Conservation (phyloP, 768 basidiomycete genomes). For the Hemileccinum rubropunctum region DNA sequence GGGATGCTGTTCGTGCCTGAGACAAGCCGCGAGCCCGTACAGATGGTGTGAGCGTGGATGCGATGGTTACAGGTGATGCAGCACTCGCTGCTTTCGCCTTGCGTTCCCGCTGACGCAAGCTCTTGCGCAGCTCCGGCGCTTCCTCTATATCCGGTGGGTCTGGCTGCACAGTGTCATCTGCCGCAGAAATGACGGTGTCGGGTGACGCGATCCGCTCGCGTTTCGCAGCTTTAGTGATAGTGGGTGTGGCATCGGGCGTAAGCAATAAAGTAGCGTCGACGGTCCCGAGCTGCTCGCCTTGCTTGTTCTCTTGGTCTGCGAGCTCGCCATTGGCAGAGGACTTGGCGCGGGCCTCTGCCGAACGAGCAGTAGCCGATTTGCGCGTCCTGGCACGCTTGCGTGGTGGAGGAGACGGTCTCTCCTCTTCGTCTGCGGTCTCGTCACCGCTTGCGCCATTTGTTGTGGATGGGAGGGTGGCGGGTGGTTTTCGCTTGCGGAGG, state of each 20-base stretch:
- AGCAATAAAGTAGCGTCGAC: slow-evolving; percentile 14
- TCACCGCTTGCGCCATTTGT: slow-evolving; percentile 36
- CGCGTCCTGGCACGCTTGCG: slow-evolving; percentile 32
- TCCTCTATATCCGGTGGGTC: slow-evolving; percentile 20
- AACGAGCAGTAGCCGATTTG: slow-evolving; percentile 15
- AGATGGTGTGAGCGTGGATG: slow-evolving; percentile 31
- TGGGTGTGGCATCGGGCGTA: slow-evolving; percentile 10
- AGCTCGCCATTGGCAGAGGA: slow-evolving; percentile 4
- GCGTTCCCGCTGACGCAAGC: slow-evolving; percentile 30
- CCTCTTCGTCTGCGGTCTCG: slow-evolving; percentile 31
- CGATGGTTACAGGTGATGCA: slow-evolving; percentile 26
- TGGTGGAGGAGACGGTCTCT: slow-evolving; percentile 26
- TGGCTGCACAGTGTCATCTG: slow-evolving; percentile 11
- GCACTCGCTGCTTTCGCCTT: slow-evolving; percentile 17
- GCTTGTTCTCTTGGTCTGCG: slow-evolving; percentile 4
- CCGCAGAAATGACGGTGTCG: slow-evolving; percentile 5
- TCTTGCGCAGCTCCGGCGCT: slow-evolving; percentile 25
- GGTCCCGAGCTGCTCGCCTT: not conserved
- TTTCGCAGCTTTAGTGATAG: slow-evolving; percentile 16
- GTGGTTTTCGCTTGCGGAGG: slow-evolving; percentile 32
- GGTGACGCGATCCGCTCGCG: slow-evolving; percentile 21
- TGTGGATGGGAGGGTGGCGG: slow-evolving; percentile 13
- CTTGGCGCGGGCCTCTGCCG: slow-evolving; percentile 5
- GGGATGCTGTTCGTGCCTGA: slow-evolving; percentile 21
- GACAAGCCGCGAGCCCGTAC: slow-evolving; percentile 20